Percentiles rank a stretch among this genome's conserved stretches.
Evolutionary conservation across 139 green algal species (phyloP).

Genomic region (Deuterostichococcus epilithicus): DNA sequence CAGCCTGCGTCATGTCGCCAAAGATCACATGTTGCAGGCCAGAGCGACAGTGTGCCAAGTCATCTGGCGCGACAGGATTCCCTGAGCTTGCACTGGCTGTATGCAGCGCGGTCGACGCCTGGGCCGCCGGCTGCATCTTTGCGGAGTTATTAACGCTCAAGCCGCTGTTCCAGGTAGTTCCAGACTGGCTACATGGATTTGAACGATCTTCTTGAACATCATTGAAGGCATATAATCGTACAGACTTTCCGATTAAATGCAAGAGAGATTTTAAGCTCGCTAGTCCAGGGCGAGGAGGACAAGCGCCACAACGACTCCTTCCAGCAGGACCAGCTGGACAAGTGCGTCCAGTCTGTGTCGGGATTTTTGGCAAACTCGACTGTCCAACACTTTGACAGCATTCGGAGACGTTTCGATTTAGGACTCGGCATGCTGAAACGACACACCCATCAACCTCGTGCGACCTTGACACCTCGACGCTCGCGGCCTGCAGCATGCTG

Average conservation of each 20-base stretch:
- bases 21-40: too few relatives aligned
- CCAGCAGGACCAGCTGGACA: conserved; percentile 52
- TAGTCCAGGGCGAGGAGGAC: conserved; percentile 47
- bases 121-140: conserved; percentile 79
- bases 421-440: neutral
- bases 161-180: conserved; percentile 77
- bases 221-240: too few relatives aligned
- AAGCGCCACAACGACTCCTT: conserved; percentile 48
- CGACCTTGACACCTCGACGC: neutral
- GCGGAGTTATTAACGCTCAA: conserved; percentile 69
- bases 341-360: conserved; percentile 15
- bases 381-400: neutral
- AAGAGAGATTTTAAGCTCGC: too few relatives aligned
- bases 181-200: too few relatives aligned
- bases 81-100: too few relatives aligned
- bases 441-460: neutral
- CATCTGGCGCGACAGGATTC: too few relatives aligned
- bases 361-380: neutral
- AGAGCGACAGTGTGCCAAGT: too few relatives aligned
- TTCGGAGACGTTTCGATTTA: neutral
- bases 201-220: too few relatives aligned
- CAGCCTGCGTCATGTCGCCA: too few relatives aligned
- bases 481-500: neutral
- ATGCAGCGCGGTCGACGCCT: conserved; percentile 60
- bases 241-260: too few relatives aligned